Conservation (phyloP, 106 monocot genomes). For the Alisma plantagoaquatica region DNA sequence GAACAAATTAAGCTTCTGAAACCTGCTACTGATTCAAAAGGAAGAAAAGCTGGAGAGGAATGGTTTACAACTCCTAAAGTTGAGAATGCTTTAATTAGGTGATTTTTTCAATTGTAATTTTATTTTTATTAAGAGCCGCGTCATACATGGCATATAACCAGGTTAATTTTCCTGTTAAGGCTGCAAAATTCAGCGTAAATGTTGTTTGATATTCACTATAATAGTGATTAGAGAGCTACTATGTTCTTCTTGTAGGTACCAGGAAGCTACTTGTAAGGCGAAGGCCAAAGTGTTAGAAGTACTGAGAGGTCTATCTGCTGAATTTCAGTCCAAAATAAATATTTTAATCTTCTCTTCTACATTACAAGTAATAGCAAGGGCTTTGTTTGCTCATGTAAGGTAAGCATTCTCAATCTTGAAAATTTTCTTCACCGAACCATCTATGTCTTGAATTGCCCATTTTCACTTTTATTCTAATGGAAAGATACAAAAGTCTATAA, state of each 20-base stretch:
- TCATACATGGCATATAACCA: too few relatives aligned
- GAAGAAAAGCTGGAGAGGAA: conserved; percentile 96
- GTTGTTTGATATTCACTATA: too few relatives aligned
- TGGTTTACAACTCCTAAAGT: conserved; percentile 90
- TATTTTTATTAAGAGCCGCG: too few relatives aligned
- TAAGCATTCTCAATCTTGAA: conserved; percentile 8
- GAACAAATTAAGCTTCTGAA: conserved; percentile 82
- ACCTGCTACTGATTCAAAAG: conserved; percentile 82
- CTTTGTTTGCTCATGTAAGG: conserved; percentile 90
- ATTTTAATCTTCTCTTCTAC: conserved; percentile 84
- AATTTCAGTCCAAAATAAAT: conserved; percentile 70
- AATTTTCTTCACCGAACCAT: background rate
- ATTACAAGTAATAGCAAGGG: conserved; percentile 79
- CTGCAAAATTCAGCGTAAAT: too few relatives aligned
- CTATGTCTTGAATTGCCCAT: too few relatives aligned
- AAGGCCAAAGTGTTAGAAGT: conserved; percentile 66
- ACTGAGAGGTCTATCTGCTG: conserved; percentile 68
- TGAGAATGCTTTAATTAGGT: conserved; percentile 86
- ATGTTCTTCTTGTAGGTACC: conserved; percentile 90
- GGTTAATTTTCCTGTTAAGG: too few relatives aligned
- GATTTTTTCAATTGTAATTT: background rate
- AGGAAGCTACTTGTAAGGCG: conserved; percentile 62
- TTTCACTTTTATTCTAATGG: too few relatives aligned
- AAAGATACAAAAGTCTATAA: too few relatives aligned
- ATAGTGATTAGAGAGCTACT: too few relatives aligned